Percentiles rank a stretch among this genome's conserved stretches.
Evolutionary conservation across 169 alveolate genomes (phyloP).

Genomic region (Cryptosporidium andersoni): DNA sequence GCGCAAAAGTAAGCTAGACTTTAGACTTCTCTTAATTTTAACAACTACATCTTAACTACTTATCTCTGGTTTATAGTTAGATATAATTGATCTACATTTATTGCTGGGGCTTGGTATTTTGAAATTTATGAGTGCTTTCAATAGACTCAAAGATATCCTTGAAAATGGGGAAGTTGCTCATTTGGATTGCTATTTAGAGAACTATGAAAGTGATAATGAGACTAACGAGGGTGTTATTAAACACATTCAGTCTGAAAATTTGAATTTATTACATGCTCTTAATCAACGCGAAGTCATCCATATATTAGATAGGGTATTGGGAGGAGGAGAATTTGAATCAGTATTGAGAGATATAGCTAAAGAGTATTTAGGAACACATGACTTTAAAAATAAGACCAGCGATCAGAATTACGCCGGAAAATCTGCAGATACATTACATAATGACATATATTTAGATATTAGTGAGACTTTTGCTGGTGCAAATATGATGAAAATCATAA

Average conservation of each 20-base stretch:
- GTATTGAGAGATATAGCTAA: slow-evolving; percentile 39
- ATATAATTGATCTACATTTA: not conserved
- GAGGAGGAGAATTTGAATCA: slow-evolving; percentile 70
- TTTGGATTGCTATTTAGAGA: not conserved
- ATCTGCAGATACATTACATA: slow-evolving; percentile 16
- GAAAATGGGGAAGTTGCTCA: slow-evolving; percentile 70
- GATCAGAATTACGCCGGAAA: slow-evolving; percentile 56
- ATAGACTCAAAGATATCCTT: slow-evolving; percentile 73
- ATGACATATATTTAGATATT: slow-evolving; percentile 6
- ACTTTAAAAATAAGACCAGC: slow-evolving; percentile 6
- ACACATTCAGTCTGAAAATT: slow-evolving; percentile 73
- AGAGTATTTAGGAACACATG: slow-evolving; percentile 19
- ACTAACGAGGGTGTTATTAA: slow-evolving; percentile 43
- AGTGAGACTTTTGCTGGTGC: not conserved
- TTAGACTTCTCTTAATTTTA: too few relatives aligned
- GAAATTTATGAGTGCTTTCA: slow-evolving; percentile 50
- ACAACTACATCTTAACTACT: too few relatives aligned
- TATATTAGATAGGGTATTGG: slow-evolving; percentile 73
- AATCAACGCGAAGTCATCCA: slow-evolving; percentile 74
- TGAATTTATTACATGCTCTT: slow-evolving; percentile 74
- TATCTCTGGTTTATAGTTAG: not conserved
- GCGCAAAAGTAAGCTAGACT: too few relatives aligned
- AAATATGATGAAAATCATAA: too few relatives aligned
- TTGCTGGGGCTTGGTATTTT: too few relatives aligned
- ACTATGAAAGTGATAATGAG: not conserved